phyloP scores from a whole-genome alignment of 176 grass and related monocot genomes.

The Carex cristatella region DNA sequence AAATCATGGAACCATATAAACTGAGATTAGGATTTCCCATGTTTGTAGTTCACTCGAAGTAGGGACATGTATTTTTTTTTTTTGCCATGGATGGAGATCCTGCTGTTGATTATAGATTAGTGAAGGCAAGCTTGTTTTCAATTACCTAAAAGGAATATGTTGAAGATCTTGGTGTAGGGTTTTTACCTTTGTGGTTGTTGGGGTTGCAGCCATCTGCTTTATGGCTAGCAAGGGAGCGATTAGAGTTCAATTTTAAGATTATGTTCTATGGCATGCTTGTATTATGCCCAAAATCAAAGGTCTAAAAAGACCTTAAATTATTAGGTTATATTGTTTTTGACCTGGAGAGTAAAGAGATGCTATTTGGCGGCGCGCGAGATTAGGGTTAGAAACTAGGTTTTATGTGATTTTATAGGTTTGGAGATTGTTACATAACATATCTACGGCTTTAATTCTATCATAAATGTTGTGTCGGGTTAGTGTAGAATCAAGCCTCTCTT shows the following conservation, averaged over 20 bases:
- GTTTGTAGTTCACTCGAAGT: background rate
- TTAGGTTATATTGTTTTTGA: background rate
- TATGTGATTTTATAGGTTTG: background rate
- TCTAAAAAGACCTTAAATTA: background rate
- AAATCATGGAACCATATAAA: background rate
- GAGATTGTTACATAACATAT: background rate
- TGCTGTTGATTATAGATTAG: background rate
- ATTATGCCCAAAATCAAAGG: background rate
- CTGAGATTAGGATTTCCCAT: constrained; percentile 9
- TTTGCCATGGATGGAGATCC: background rate
- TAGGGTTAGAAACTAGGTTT: constrained; percentile 10
- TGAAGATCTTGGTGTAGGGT: background rate
- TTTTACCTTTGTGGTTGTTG: background rate
- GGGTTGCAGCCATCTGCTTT: background rate
- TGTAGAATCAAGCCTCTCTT: background rate
- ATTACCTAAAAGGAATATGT: background rate
- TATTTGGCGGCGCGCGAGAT: background rate
- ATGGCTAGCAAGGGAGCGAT: background rate
- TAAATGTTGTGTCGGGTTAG: background rate
- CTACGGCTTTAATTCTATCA: background rate
- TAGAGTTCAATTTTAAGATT: background rate
- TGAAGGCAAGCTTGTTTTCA: constrained; percentile 10
- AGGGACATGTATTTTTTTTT: background rate
- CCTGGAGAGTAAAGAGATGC: background rate
- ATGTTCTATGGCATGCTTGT: background rate